A percentile compares a stretch with the other conserved stretches of the same genome.
Conservation (phyloP, 306 rosid species). For the Alnus glutinosa region DNA sequence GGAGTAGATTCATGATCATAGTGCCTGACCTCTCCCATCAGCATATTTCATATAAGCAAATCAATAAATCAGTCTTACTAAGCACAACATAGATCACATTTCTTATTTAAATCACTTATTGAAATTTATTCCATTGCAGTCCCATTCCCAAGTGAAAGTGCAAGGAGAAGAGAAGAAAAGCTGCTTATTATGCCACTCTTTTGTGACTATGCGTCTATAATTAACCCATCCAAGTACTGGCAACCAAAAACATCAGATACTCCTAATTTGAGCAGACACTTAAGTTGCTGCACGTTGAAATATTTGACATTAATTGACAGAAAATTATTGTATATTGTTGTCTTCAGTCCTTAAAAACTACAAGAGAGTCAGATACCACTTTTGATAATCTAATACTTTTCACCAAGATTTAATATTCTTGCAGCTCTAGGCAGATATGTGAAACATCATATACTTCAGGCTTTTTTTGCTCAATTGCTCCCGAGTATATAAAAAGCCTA, state of each 20-base stretch:
- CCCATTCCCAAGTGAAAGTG: neutral
- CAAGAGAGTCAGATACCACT: neutral
- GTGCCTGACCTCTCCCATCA: neutral
- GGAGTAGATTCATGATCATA: neutral
- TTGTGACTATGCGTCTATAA: neutral
- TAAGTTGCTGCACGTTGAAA: neutral
- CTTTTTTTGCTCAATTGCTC: neutral
- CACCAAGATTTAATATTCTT: neutral
- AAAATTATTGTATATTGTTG: too few relatives aligned
- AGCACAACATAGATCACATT: neutral
- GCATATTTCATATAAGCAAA: neutral
- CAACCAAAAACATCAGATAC: neutral
- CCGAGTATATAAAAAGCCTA: neutral
- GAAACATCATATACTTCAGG: neutral
- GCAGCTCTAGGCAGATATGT: neutral
- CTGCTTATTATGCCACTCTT: neutral
- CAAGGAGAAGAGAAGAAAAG: neutral
- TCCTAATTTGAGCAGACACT: constrained; percentile 6
- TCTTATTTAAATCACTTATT: neutral
- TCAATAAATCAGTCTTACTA: constrained; percentile 1
- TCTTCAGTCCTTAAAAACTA: too few relatives aligned
- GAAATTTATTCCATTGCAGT: neutral
- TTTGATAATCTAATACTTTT: neutral
- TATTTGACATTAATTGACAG: too few relatives aligned
- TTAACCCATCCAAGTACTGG: neutral